Conservation (phyloP, 768 basidiomycete species). For the Mrakia blollopis region DNA sequence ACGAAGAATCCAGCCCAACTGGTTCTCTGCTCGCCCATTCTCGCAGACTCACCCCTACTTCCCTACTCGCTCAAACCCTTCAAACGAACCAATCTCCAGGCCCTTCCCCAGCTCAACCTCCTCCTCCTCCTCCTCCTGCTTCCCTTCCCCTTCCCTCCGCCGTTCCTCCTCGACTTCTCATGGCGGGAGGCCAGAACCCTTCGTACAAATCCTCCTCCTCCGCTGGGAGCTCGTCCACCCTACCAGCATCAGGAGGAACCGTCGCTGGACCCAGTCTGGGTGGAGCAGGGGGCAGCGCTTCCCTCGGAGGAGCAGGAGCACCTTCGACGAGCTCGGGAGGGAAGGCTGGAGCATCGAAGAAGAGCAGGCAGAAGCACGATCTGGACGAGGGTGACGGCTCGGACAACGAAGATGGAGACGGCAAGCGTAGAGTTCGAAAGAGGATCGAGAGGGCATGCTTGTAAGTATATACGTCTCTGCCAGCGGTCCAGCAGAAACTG, state of each 20-base stretch:
- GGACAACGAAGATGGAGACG: not conserved
- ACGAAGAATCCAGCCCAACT: no score
- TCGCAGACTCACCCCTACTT: not conserved
- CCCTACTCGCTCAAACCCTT: not conserved
- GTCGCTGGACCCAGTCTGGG: no score
- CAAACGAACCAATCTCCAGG: not conserved
- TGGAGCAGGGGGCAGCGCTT: no score
- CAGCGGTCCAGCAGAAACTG: not conserved
- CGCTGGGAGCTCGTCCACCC: not conserved
- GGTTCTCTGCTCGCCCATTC: not conserved
- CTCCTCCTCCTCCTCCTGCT: not conserved
- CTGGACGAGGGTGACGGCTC: not conserved
- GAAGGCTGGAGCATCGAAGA: not conserved
- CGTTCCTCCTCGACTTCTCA: not conserved
- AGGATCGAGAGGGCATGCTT: constrained; percentile 10
- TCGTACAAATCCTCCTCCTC: not conserved
- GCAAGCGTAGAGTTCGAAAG: not conserved
- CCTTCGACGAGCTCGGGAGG: no score
- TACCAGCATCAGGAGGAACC: not conserved
- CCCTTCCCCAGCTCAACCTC: no score
- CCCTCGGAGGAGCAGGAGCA: no score
- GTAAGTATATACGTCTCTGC: not conserved
- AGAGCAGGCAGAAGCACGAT: not conserved
- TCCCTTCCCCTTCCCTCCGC: not conserved
- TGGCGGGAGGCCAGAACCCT: not conserved